Evolutionary conservation across 192 early-diverging fungal species (phyloP).

Genomic region (Coemansia sp.): DNA sequence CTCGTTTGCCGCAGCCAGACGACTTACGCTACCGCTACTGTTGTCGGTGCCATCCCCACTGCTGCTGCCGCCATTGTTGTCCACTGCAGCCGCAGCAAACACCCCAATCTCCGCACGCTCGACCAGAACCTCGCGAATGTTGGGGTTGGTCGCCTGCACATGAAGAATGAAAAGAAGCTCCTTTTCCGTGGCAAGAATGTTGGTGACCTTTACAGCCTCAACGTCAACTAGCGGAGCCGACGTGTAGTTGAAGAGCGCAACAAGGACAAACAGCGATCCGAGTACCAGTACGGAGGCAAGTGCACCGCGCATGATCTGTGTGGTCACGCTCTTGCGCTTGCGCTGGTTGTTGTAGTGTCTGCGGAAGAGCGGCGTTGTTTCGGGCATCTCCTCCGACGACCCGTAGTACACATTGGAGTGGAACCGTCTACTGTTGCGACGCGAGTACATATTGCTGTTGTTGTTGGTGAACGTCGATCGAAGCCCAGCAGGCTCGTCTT

Average conservation of each 20-base stretch:
- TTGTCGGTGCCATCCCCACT: background rate
- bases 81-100: slow-evolving; percentile 60
- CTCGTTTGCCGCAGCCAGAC: slow-evolving; percentile 22
- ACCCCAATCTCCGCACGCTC: slow-evolving; percentile 61
- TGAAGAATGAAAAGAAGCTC: slow-evolving; percentile 69
- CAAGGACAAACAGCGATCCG: slow-evolving; percentile 36
- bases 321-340: slow-evolving; percentile 30
- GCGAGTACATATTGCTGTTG: slow-evolving; percentile 38
- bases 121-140: slow-evolving; percentile 61
- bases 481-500: slow-evolving; percentile 49
- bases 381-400: slow-evolving; percentile 51
- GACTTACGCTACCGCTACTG: background rate
- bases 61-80: slow-evolving; percentile 15
- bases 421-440: slow-evolving; percentile 47
- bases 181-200: slow-evolving; percentile 67
- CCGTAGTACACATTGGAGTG: slow-evolving; percentile 51
- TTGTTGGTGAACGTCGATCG: slow-evolving; percentile 43
- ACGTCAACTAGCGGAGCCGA: slow-evolving; percentile 55
- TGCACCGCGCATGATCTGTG: slow-evolving; percentile 26
- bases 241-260: slow-evolving; percentile 53
- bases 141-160: slow-evolving; percentile 59
- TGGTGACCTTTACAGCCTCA: slow-evolving; percentile 51
- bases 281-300: slow-evolving; percentile 26
- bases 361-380: slow-evolving; percentile 53
- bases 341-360: slow-evolving; percentile 39